A percentile compares a stretch with the other conserved stretches of the same genome.
Conservation (phyloP, 371 early-diverging fungal species). For the Mucor plumbeus region DNA sequence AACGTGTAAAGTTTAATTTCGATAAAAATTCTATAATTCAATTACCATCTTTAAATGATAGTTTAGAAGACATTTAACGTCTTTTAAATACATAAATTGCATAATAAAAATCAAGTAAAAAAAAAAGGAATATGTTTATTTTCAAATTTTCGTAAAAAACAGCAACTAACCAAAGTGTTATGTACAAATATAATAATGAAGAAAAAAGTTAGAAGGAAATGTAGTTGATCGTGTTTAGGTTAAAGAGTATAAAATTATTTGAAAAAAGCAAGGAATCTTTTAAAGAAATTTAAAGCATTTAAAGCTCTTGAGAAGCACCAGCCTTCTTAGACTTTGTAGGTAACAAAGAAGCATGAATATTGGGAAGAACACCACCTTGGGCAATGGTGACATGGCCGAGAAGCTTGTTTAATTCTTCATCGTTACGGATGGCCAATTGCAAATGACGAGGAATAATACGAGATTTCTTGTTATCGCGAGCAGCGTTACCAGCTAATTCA, state of each 20-base stretch:
- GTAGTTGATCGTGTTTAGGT: constrained; percentile 1
- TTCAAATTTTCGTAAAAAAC: constrained; percentile 9
- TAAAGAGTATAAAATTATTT: constrained; percentile 3
- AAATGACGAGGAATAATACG: constrained; percentile 93
- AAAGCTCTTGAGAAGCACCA: constrained; percentile 60
- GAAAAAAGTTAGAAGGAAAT: background rate
- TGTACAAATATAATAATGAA: constrained; percentile 6
- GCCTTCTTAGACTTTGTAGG: constrained; percentile 78
- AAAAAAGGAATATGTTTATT: background rate
- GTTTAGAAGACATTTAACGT: background rate
- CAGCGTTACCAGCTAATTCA: constrained; percentile 96
- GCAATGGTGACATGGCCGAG: constrained; percentile 89
- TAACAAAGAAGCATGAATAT: constrained; percentile 78
- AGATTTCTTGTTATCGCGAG: constrained; percentile 95
- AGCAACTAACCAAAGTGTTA: background rate
- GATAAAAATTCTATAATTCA: constrained; percentile 40
- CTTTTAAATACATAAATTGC: no score
- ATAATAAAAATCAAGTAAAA: background rate
- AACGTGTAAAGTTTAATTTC: constrained; percentile 46
- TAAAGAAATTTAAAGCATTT: constrained; percentile 19
- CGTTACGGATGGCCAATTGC: constrained; percentile 94
- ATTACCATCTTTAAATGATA: constrained; percentile 14
- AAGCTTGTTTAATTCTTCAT: constrained; percentile 96
- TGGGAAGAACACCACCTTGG: constrained; percentile 89
- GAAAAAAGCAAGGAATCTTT: constrained; percentile 1